Evolutionary conservation across 208 protist species (phyloP).

Genomic region (Novymonas esmeraldas): DNA sequence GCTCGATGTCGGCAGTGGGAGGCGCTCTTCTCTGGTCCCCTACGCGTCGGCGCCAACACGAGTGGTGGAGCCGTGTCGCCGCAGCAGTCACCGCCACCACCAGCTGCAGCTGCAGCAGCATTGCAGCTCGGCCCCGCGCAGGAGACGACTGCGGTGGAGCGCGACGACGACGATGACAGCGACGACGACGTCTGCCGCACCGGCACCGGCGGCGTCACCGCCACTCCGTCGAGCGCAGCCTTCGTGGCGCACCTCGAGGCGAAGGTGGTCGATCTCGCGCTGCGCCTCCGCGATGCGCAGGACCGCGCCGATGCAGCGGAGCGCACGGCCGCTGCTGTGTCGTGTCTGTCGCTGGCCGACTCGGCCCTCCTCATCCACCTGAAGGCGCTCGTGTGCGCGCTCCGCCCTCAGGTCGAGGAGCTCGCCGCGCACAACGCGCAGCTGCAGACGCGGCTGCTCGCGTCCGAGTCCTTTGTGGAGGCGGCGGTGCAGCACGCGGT

Average conservation of each 20-base stretch:
- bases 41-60: neutral
- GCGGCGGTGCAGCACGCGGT: slow-evolving; percentile 26
- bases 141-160: no score
- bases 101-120: neutral
- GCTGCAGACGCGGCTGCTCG: slow-evolving; percentile 21
- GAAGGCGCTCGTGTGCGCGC: slow-evolving; percentile 18
- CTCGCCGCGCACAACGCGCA: slow-evolving; percentile 29
- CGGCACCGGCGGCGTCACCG: neutral
- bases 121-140: neutral
- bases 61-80: no score
- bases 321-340: slow-evolving; percentile 2
- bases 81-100: neutral
- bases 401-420: slow-evolving; percentile 15
- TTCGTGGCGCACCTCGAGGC: slow-evolving; percentile 42
- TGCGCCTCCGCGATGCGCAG: slow-evolving; percentile 44
- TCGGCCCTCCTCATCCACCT: slow-evolving; percentile 9
- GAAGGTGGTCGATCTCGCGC: slow-evolving; percentile 65
- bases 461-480: slow-evolving; percentile 5
- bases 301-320: slow-evolving; percentile 22
- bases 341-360: slow-evolving; percentile 8
- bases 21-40: slow-evolving; percentile 1
- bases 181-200: neutral
- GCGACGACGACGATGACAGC: neutral
- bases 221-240: neutral
- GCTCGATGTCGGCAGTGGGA: slow-evolving; percentile 34